Base-by-base conservation (phyloP, 2,329 filamentous ascomycete species). In the Penicillium sp. region DNA sequence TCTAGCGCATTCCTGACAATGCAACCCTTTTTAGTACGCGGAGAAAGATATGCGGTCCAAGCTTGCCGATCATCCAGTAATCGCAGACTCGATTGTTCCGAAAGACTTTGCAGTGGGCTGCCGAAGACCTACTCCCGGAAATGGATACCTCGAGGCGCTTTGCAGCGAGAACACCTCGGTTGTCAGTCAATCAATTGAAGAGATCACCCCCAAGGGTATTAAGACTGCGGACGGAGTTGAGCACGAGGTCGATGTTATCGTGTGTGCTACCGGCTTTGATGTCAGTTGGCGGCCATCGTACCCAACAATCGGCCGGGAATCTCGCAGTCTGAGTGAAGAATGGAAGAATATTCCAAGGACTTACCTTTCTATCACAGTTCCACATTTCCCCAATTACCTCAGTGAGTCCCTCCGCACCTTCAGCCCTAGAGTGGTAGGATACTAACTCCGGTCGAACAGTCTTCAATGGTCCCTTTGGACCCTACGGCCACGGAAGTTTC, bases 161-260 rank as follows among this genome's bases (percentile, higher is more conserved):
- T 49, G 46, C 23, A 47, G 38, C 3, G 31, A 56, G 2, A 63
- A 84, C 48, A 77, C 82, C 13, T 62, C 71, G 19, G 73, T 75
- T 17, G 73, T 80, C 37, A 72, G 70, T 23, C 71, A 75, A 43
- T 67, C 61, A 1, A 78, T 81, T 60, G 57, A 65, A 29, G 64
- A 68, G 45, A 64, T 81, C 40, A 72, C 70, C 0, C 60, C 65
- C 2, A 69, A 71, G 10, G 77, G 78, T 3, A 67, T 73, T 17
- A 47, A 64, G 6, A 69, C 69, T 5, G 54, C 23, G 6, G 63
- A 63, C 46, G 65, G 64, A 2, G 43, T 58, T 17, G 59, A 65
- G 38, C 57, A 61, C 21, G 41, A 55, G 19, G 45, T 66, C 23
- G 66, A 68, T 43, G 56, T 61, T 13, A 59, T 67, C 35, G 60